Evolutionary conservation across 345 rosid genomes (phyloP).

Genomic region (Diplotaxis tenuifolia): DNA sequence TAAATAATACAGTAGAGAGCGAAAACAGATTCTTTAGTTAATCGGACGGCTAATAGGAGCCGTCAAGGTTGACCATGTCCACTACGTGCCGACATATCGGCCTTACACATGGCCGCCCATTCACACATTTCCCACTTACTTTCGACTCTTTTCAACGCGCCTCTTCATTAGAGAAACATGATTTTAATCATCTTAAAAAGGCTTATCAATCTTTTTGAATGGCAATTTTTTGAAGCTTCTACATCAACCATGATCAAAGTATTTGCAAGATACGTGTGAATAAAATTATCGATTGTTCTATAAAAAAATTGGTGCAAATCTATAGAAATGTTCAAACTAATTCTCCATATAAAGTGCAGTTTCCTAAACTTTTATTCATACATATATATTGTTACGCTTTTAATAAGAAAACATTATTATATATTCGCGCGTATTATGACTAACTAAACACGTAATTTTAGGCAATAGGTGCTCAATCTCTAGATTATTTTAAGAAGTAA

Average conservation of each 20-base stretch:
- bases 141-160: constrained; percentile 17
- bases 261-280: neutral
- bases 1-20: no score
- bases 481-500: neutral
- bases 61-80: constrained; percentile 35
- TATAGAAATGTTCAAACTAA: no score
- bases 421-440: constrained; percentile 18
- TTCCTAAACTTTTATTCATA: no score
- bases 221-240: no score
- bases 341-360: no score
- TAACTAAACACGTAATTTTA: neutral
- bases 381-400: neutral
- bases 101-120: constrained; percentile 33
- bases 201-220: neutral
- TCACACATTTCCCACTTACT: constrained; percentile 12
- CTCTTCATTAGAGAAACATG: neutral
- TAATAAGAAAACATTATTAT: neutral
- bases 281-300: neutral
- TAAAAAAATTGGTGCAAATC: no score
- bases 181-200: neutral
- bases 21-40: constrained; percentile 4
- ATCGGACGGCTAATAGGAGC: constrained; percentile 34
- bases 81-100: constrained; percentile 31
- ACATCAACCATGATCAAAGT: neutral
- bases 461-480: constrained; percentile 1